Evolutionary conservation across 768 basidiomycete species (phyloP).

Genomic region (Suillus placidus): DNA sequence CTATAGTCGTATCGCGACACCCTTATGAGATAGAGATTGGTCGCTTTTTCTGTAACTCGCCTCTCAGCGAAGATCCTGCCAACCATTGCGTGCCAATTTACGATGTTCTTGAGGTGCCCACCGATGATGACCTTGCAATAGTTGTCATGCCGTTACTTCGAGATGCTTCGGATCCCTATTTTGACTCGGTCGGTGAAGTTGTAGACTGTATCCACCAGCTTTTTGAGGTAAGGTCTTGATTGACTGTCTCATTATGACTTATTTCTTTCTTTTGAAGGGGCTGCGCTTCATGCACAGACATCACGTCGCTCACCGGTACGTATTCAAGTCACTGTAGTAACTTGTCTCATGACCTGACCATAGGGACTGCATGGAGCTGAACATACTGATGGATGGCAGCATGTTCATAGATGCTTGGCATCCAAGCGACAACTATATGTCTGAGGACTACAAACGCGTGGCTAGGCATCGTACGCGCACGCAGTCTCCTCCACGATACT

Average conservation of each 20-base stretch:
- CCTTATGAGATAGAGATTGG: slow-evolving; percentile 23
- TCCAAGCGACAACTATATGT: slow-evolving; percentile 14
- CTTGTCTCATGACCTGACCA: slow-evolving; percentile 19
- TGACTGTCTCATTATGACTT: not conserved
- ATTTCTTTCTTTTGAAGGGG: slow-evolving; percentile 23
- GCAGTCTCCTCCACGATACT: slow-evolving; percentile 33
- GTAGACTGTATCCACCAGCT: slow-evolving; percentile 25
- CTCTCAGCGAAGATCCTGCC: slow-evolving; percentile 6
- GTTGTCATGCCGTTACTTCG: slow-evolving; percentile 30
- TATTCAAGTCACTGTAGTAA: not conserved
- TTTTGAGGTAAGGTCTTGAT: slow-evolving; percentile 21
- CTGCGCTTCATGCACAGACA: slow-evolving; percentile 42
- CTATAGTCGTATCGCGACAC: slow-evolving; percentile 12
- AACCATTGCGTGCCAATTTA: slow-evolving; percentile 27
- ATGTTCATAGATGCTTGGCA: slow-evolving; percentile 34
- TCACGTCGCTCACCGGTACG: slow-evolving; percentile 41
- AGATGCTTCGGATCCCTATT: slow-evolving; percentile 17
- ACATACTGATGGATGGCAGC: slow-evolving; percentile 35
- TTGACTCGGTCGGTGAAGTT: slow-evolving; percentile 26
- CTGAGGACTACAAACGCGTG: slow-evolving; percentile 14
- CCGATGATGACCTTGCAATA: slow-evolving; percentile 14
- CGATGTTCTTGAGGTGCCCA: slow-evolving; percentile 16
- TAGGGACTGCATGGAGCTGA: slow-evolving; percentile 34
- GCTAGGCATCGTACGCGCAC: slow-evolving; percentile 35
- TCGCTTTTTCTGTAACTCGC: slow-evolving; percentile 14